Conservation (phyloP, 1,284 basidiomycete species). For the Ganoderma multipileum region DNA sequence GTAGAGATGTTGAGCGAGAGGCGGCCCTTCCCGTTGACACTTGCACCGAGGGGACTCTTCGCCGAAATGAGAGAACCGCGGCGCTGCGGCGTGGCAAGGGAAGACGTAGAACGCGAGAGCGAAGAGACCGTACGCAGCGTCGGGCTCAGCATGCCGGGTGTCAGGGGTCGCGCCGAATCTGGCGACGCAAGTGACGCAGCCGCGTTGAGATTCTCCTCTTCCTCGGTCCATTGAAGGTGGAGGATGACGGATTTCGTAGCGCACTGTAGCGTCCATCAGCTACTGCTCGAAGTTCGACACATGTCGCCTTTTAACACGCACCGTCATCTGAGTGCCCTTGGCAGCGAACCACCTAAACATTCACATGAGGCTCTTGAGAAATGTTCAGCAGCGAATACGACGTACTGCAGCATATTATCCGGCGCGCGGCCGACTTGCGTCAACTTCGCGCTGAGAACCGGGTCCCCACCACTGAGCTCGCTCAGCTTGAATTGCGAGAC, state of each 20-base stretch:
- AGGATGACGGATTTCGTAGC: constrained; percentile 89
- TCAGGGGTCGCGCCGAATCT: constrained; percentile 32
- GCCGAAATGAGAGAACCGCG: constrained; percentile 51
- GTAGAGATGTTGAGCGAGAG: constrained; percentile 38
- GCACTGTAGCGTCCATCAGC: constrained; percentile 57
- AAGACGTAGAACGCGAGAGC: constrained; percentile 57
- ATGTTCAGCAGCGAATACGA: constrained; percentile 19
- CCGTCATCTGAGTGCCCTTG: constrained; percentile 90
- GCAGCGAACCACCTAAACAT: constrained; percentile 83
- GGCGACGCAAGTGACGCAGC: constrained; percentile 11
- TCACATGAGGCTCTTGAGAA: constrained; percentile 5
- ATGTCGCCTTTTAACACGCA: constrained; percentile 44
- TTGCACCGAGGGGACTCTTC: constrained; percentile 23
- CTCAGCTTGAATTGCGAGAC: constrained; percentile 88
- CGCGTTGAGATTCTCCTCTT: constrained; percentile 45
- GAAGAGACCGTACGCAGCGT: constrained; percentile 45
- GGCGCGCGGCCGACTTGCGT: constrained; percentile 79
- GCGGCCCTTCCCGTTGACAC: constrained; percentile 32
- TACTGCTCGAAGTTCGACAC: neutral
- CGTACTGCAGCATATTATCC: constrained; percentile 84
- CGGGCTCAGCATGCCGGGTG: constrained; percentile 32
- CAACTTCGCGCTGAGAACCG: constrained; percentile 67
- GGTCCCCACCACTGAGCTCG: constrained; percentile 77
- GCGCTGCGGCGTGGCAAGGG: constrained; percentile 52
- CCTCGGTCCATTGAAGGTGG: constrained; percentile 88